Evolutionary conservation across 805 yeast species (phyloP), one percentile per base, ranked within the genome.

Genomic region (Schwanniomyces pseudopolymorphus): DNA sequence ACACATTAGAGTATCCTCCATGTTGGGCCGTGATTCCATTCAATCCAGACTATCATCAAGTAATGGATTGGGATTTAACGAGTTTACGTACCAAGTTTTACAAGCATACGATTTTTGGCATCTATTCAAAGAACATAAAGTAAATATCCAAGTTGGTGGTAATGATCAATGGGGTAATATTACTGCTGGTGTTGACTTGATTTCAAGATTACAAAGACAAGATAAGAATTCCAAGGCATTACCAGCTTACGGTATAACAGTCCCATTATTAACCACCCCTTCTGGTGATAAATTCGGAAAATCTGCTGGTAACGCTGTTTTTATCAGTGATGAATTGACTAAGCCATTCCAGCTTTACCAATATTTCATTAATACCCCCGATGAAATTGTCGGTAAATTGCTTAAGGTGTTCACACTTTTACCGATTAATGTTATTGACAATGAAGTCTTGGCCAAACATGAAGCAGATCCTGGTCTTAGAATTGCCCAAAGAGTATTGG

Each of bases 111-210:
- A 94, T 61, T 94, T 89, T 60, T 89, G 85, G 76, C 89, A 91
- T 60, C 68, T 94, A 47, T 82, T 81, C 69, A 76, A 75, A 33
- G 62, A 78, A 13, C 66, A 79, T 31, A 65, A 72, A 3, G 91
- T 91, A 37, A 73, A 75, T 37, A 66, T 90, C 11, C 98, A 94
- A 69, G 83, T 87, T 28, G 99, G 99, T 20, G 99, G 99, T 5
- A 90, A 87, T 60, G 99, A 94, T 63, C 99, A 94, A 66, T 94
- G 97, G 90, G 99, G 99, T 1, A 94, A 94, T 58, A 94, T 94
- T 48, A 89, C 96, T 1, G 97, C 98, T 0, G 99, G 99, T 0
- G 79, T 88, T 33, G 99, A 94, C 58, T 74, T 94, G 47, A 89
- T 91, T 33, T 74, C 85, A 1, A 71, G 96, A 51, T 61, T 87